Base-by-base conservation (phyloP, 331 rosid species). In the Dryas integrifolia region DNA sequence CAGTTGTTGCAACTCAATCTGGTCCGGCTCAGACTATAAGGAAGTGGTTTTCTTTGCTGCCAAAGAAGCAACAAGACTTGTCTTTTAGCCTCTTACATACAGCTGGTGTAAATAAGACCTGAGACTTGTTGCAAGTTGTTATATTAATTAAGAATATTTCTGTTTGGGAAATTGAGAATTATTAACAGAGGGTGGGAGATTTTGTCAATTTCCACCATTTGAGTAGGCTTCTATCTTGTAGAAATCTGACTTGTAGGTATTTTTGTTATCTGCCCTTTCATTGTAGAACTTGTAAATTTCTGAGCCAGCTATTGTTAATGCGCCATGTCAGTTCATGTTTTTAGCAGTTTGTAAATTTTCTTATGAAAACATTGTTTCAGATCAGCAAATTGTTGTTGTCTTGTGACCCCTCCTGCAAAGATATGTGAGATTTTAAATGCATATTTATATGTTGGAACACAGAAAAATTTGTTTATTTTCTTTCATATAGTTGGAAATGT, bases 41-140 rank as follows among this genome's bases (percentile, higher is more conserved):
- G 61, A 81, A 74, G 73, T 93, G 96, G 98, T 88, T 83, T 76
- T 83, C 82, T 49, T 77, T 69, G 67, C 82, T 93, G 76, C 84
- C 66, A 77, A 83, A 77, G 65, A 86, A 85, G 82, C 83, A 87
- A 69, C 84, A 82, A 65, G 81, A 87, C 46, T 62, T 87, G 76
- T 76, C 91, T 1, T 75, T 73, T 49, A 78, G 63, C 73, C 66
- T 87, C 69, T 72, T 90, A 48, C 81, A 68, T 62, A 7, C 67
- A 56, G 24, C 56, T 40, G 72, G 67, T 84, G 81, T 76, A 65
- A 60, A 18, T 72, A 78, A 15, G 67, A 77, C 69, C 47, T 47
- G 49, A 57, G 52, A 68, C 35, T 11, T 57, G 6, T 13, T 1
- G 18, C 53, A 43, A 5, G 40, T 70, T 70, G 8, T 13, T 13